Conservation (phyloP, 768 basidiomycete genomes). For the Trametes punicea region DNA sequence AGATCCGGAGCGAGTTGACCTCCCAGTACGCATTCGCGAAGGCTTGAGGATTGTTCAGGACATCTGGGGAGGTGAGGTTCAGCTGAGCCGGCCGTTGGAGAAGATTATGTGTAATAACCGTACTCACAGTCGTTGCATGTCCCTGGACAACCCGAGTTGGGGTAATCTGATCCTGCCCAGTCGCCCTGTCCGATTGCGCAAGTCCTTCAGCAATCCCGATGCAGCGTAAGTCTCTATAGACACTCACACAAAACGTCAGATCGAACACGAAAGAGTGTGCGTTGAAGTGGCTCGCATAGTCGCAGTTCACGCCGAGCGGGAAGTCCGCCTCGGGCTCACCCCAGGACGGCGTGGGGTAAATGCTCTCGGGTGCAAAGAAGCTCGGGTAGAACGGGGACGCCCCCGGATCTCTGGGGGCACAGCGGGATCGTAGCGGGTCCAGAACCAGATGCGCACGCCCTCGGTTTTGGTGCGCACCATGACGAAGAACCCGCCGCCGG, state of each 20-base stretch:
- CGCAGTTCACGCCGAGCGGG: constrained; percentile 43
- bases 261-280: constrained; percentile 55
- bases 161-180: constrained; percentile 47
- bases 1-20: constrained; percentile 58
- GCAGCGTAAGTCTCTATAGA: neutral
- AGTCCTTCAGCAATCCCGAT: neutral
- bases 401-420: constrained; percentile 42
- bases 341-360: constrained; percentile 34
- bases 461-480: constrained; percentile 39
- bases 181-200: constrained; percentile 40
- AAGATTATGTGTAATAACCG: neutral
- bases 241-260: constrained; percentile 57
- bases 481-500: constrained; percentile 60
- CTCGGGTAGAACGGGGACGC: constrained; percentile 5
- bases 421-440: constrained; percentile 42
- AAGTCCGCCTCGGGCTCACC: constrained; percentile 49
- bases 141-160: constrained; percentile 39
- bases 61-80: constrained; percentile 36
- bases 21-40: constrained; percentile 71
- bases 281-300: constrained; percentile 51
- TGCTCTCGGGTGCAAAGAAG: constrained; percentile 1
- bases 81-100: too few relatives aligned
- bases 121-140: constrained; percentile 48
- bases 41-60: constrained; percentile 53
- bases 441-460: constrained; percentile 63